phyloP scores from a whole-genome alignment of 805 yeast genomes.

The Candida xyloterini region DNA sequence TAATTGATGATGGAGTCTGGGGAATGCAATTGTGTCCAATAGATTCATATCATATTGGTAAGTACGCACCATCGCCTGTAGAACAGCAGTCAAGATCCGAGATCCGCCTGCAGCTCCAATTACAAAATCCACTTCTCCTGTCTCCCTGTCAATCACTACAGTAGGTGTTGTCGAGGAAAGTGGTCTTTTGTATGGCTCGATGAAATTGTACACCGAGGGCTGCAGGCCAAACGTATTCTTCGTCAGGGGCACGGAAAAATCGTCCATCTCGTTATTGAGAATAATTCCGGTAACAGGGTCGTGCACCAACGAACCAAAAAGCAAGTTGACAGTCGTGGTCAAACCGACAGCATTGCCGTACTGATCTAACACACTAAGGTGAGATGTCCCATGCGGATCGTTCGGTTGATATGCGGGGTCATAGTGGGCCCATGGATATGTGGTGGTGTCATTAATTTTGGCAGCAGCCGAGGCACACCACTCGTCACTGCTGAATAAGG shows the following conservation, averaged over 20 bases:
- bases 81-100: constrained; percentile 74
- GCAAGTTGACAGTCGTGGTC: constrained; percentile 84
- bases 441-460: constrained; percentile 53
- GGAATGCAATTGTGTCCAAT: constrained; percentile 69
- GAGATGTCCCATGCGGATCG: constrained; percentile 91
- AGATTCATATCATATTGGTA: constrained; percentile 58
- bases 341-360: constrained; percentile 76
- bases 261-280: constrained; percentile 92
- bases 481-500: constrained; percentile 43
- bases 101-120: constrained; percentile 97
- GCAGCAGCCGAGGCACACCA: constrained; percentile 56
- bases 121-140: constrained; percentile 55
- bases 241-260: constrained; percentile 70
- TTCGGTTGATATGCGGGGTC: constrained; percentile 73
- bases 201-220: constrained; percentile 78
- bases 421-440: constrained; percentile 70
- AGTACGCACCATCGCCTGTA: constrained; percentile 72
- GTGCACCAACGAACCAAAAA: constrained; percentile 80
- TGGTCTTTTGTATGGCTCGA: constrained; percentile 77
- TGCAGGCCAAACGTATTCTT: constrained; percentile 75
- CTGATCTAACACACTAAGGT: constrained; percentile 74
- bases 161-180: constrained; percentile 81
- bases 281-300: constrained; percentile 81
- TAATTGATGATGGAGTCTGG: constrained; percentile 87
- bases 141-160: constrained; percentile 45